phyloP scores from a whole-genome alignment of 2,329 filamentous ascomycete genomes.

The Colletotrichum lindemuthianum region DNA sequence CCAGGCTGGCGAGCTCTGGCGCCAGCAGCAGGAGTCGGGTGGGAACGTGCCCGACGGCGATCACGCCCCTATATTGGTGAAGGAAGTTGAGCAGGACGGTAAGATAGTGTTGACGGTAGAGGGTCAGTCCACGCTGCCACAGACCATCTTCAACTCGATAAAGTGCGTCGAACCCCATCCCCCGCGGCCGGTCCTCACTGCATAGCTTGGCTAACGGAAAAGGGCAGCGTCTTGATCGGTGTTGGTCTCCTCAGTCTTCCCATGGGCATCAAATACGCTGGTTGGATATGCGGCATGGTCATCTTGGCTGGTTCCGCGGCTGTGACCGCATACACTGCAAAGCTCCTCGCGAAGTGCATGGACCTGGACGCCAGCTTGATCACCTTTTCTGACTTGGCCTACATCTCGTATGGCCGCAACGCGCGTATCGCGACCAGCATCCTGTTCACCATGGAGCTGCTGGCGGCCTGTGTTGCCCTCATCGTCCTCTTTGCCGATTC shows the following conservation, averaged over 20 bases:
- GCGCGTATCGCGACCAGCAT: slow-evolving; percentile 85
- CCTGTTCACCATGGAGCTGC: slow-evolving; percentile 86
- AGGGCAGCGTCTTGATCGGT: slow-evolving; percentile 77
- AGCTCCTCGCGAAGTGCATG: slow-evolving; percentile 86
- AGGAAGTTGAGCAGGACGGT: slow-evolving; percentile 88
- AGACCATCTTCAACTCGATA: slow-evolving; percentile 96
- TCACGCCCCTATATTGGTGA: slow-evolving; percentile 82
- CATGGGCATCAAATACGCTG: slow-evolving; percentile 85
- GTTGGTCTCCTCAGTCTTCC: slow-evolving; percentile 90
- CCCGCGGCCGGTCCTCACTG: no score
- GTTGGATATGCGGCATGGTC: slow-evolving; percentile 84
- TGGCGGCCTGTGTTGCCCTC: slow-evolving; percentile 89
- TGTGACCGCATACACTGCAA: slow-evolving; percentile 87
- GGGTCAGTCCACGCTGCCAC: slow-evolving; percentile 93
- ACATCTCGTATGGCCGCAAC: slow-evolving; percentile 84
- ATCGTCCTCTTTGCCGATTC: slow-evolving; percentile 95
- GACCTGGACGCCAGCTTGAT: slow-evolving; percentile 86
- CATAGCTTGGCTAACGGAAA: slow-evolving; percentile 4
- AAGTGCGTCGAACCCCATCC: slow-evolving; percentile 60
- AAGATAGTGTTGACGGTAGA: slow-evolving; percentile 86
- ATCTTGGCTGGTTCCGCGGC: slow-evolving; percentile 79
- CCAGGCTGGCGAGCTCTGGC: slow-evolving; percentile 62
- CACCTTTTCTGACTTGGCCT: slow-evolving; percentile 94
- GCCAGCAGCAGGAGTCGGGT: slow-evolving; percentile 61
- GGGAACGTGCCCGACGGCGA: slow-evolving; percentile 65